Evolutionary conservation across 2,329 filamentous ascomycete species (phyloP).

Genomic region (Fusarium goolgardi): DNA sequence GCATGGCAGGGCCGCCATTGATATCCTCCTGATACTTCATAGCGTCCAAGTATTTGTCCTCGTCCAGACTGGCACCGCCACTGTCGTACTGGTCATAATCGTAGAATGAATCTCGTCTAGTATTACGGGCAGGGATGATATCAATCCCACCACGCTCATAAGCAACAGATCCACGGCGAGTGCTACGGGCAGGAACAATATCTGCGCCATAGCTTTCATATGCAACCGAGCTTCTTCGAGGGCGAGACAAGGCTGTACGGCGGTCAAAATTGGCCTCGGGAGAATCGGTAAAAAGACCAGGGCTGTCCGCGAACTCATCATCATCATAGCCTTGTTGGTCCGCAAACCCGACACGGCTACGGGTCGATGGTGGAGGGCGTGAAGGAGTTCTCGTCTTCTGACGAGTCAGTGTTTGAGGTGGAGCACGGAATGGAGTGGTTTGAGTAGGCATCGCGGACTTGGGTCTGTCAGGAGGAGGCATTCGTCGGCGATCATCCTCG

Average conservation of each 20-base stretch:
- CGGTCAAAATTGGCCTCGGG: constrained; percentile 52
- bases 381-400: constrained; percentile 50
- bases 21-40: constrained; percentile 65
- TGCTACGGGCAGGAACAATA: constrained; percentile 50
- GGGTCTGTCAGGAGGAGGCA: constrained; percentile 62
- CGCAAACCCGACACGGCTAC: constrained; percentile 51
- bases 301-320: constrained; percentile 53
- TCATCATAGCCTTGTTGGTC: constrained; percentile 53
- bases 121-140: constrained; percentile 48
- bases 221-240: constrained; percentile 51
- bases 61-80: constrained; percentile 51
- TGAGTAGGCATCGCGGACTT: constrained; percentile 50
- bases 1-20: constrained; percentile 57
- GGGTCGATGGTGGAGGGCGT: constrained; percentile 47
- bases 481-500: constrained; percentile 59
- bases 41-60: constrained; percentile 55
- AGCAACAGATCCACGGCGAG: constrained; percentile 50
- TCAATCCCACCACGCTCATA: constrained; percentile 56
- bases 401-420: constrained; percentile 45
- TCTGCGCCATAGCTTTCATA: constrained; percentile 56
- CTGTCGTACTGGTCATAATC: constrained; percentile 50
- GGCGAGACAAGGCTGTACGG: constrained; percentile 50
- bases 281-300: constrained; percentile 56
- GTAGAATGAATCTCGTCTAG: constrained; percentile 58
- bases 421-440: constrained; percentile 47